Evolutionary conservation across 768 basidiomycete genomes (phyloP), one percentile per base, ranked within the genome.

Genomic region (Podaxis rugospora): DNA sequence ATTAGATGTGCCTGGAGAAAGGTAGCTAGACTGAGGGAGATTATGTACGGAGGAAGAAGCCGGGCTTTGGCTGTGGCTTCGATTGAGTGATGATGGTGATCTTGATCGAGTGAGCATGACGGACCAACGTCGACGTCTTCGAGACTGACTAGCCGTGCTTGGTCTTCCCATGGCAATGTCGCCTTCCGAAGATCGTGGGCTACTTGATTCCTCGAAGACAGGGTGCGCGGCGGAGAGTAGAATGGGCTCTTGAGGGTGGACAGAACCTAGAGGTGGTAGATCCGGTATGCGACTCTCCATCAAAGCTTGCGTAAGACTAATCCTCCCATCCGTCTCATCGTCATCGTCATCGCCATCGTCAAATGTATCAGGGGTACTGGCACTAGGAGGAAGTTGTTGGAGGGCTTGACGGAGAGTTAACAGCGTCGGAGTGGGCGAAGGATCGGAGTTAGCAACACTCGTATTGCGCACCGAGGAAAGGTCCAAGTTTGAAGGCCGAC

Each of bases 241-340:
- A 39, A 92, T 88, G 28, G 91, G 84, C 39, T 88, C 81, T 68
- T 92, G 90, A 9, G 84, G 78, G 53, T 74, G 85, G 55, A 76
- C 75, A 9, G 87, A 81, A 16, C 92, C 92, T 37, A 78, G 75
- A 16, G 91, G 91, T 14, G 92, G 89, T 13, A 90, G 68, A 37
- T 87, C 80, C 5, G 92, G 91, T 35, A 90, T 71, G 39, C 92
- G 86, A 65, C 91, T 92, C 75, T 94, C 92, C 56, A 89, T 68
- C 18, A 94, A 75, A 9, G 87, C 87, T 64, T 93, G 85, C 0
- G 81, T 86, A 44, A 94, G 80, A 27, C 85, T 87, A 39, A 94
- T 87, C 27, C 80, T 79, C 36, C 90, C 88, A 57, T 85, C 80
- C 6, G 79, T 82, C 23, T 85, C 86, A 7, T 84, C 88, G 9